Conservation (phyloP, 2,329 filamentous ascomycete genomes). For the Aureobasidium sp. region DNA sequence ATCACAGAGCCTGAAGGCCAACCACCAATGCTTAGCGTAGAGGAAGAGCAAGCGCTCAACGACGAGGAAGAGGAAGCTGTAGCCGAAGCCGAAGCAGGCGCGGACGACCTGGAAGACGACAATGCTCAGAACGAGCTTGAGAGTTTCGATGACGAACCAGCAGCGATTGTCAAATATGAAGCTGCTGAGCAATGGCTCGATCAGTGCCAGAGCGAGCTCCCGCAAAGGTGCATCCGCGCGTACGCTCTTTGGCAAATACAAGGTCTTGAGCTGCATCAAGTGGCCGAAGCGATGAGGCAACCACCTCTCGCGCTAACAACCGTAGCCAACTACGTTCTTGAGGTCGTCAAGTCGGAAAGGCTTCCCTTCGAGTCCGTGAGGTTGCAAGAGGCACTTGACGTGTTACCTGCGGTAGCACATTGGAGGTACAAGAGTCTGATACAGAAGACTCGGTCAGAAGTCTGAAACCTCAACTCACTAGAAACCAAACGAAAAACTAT, state of each 20-base stretch:
- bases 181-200: background rate
- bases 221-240: slow-evolving; percentile 36
- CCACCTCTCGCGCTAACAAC: slow-evolving; percentile 51
- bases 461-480: background rate
- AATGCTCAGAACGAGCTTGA: background rate
- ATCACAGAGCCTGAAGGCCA: background rate
- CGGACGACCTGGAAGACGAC: background rate
- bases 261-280: slow-evolving; percentile 38
- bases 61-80: slow-evolving; percentile 7
- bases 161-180: background rate
- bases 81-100: background rate
- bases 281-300: slow-evolving; percentile 50
- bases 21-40: background rate
- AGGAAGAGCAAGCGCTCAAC: background rate
- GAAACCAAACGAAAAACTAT: background rate
- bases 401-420: background rate
- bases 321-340: slow-evolving; percentile 51
- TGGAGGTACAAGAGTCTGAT: background rate
- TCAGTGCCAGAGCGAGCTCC: background rate
- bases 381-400: background rate
- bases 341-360: slow-evolving; percentile 43
- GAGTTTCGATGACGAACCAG: background rate
- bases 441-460: background rate
- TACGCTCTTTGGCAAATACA: slow-evolving; percentile 59
- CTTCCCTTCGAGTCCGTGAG: background rate